Base-by-base conservation (phyloP, 2,329 filamentous ascomycete species). In the Xylariaceae sp. region DNA sequence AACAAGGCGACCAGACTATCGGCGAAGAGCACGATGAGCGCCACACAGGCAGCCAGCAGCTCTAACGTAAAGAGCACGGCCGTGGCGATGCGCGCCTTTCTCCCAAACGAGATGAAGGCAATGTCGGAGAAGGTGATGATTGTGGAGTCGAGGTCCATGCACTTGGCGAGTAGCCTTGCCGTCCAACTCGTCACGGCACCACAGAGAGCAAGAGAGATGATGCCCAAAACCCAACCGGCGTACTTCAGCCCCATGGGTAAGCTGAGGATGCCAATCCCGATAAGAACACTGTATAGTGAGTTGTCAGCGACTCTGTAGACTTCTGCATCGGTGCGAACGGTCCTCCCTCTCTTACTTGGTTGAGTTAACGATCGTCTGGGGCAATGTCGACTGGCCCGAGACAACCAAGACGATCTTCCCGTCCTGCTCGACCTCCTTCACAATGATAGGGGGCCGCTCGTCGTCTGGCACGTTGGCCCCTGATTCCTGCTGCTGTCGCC, bases 361-460 rank as follows among this genome's bases (percentile, higher is more conserved):
- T 3, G 88, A 94, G 64, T 98, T 98, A 71, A 97, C 94, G 46
- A 96, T 76, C 5, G 90, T 97, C 66, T 97, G 90, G 0, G 88
- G 88, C 12, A 97, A 71, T 1, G 90, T 98, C n/a, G 88, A 94
- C 66, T 94, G 88, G 27, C 90, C 90, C 46, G 94, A 84, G 2
- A 95, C 81, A 2, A 90, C 76, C 51, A 90, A 76, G 40, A 95
- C 78, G 33, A 90, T 76, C 56, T 83, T 88, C 29, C 92, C 88
- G 50, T 92, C 88, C 53, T 92, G 85, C 59, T 94, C 85, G 9
- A 95, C 76, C 61, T 89, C 85, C 65, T 88, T 90, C 37, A 96
- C 82, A n/a, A 95, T 67, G 39, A 96, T 73, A 2, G 87, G 85
- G 50, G 85, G 80, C 21, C 75, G 70, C 52, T 83, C 81, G 18